These are phyloP conservation scores for Moricandia moricandioides DNA, from an alignment of 345 rosid species.

Conservation along the genomic window DNA sequence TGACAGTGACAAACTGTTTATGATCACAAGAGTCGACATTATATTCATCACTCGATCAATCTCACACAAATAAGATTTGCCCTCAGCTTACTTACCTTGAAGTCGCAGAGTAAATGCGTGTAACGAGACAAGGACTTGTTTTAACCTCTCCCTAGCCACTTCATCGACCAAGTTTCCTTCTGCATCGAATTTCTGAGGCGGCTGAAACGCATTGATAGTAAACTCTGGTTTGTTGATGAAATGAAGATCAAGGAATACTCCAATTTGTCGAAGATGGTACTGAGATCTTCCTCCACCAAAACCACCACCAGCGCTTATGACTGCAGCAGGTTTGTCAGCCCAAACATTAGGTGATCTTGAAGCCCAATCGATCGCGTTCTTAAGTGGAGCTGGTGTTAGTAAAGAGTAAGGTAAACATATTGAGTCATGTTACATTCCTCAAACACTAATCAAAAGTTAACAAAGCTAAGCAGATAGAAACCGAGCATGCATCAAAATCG, in stretches of 20 bases:
- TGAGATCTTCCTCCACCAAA: conserved; percentile 65
- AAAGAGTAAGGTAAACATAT: neutral
- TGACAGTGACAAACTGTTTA: neutral
- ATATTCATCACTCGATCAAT: conserved; percentile 11
- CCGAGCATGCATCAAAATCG: neutral
- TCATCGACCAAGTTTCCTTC: conserved; percentile 68
- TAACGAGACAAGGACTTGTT: conserved; percentile 57
- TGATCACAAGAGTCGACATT: conserved; percentile 12
- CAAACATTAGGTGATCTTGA: conserved; percentile 74
- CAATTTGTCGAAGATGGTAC: conserved; percentile 81
- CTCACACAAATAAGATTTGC: neutral
- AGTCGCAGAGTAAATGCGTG: conserved; percentile 57
- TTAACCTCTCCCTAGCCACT: conserved; percentile 45
- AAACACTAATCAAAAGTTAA: neutral
- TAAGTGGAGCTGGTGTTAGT: conserved; percentile 55
- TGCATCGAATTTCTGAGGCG: conserved; percentile 73
- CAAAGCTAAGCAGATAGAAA: neutral
- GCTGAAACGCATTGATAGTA: conserved; percentile 62
- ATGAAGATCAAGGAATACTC: conserved; percentile 77
- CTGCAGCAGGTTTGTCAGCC: conserved; percentile 85
- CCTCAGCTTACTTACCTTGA: conserved; percentile 37
- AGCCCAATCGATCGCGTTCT: conserved; percentile 90
- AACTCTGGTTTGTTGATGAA: conserved; percentile 88
- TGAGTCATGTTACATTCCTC: neutral
- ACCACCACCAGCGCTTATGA: conserved; percentile 63